A percentile compares a stretch with the other conserved stretches of the same genome.
These are phyloP conservation scores for Colletotrichum tropicale DNA, from an alignment of 2,329 filamentous ascomycete species.

Conservation along the genomic window DNA sequence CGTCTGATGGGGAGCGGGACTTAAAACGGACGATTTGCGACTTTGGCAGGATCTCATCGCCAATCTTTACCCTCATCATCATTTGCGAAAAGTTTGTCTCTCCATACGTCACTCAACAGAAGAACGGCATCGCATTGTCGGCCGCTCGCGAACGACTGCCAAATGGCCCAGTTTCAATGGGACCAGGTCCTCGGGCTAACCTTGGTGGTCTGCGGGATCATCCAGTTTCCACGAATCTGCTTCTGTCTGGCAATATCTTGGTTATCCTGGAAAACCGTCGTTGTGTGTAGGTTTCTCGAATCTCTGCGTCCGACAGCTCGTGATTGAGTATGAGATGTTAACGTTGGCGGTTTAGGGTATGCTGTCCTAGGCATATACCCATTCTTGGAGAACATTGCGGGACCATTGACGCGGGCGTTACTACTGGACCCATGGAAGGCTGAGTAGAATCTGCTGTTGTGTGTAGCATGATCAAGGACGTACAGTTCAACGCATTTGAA, in stretches of 20 bases:
- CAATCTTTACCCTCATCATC: background rate
- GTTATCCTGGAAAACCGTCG: background rate
- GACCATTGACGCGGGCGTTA: background rate
- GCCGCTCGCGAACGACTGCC: background rate
- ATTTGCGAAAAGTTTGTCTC: background rate
- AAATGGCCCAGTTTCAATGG: background rate
- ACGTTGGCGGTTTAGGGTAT: background rate
- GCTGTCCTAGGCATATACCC: constrained; percentile 1
- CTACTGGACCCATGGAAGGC: background rate
- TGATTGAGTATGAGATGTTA: background rate
- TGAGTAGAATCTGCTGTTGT: background rate
- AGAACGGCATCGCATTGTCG: background rate
- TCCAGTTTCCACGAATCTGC: background rate
- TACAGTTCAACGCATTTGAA: too few species aligned
- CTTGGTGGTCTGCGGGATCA: background rate
- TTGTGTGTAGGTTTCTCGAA: background rate
- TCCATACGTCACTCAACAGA: background rate
- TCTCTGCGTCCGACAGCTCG: background rate
- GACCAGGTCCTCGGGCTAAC: background rate
- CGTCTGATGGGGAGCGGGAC: background rate
- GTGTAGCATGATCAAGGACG: too few species aligned
- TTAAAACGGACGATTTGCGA: background rate
- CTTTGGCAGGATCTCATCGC: background rate
- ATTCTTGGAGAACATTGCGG: background rate
- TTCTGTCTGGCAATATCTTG: background rate